These are phyloP conservation scores for Wickerhamomyces silvicola DNA, from an alignment of 805 yeast genomes.

Conservation along the genomic window DNA sequence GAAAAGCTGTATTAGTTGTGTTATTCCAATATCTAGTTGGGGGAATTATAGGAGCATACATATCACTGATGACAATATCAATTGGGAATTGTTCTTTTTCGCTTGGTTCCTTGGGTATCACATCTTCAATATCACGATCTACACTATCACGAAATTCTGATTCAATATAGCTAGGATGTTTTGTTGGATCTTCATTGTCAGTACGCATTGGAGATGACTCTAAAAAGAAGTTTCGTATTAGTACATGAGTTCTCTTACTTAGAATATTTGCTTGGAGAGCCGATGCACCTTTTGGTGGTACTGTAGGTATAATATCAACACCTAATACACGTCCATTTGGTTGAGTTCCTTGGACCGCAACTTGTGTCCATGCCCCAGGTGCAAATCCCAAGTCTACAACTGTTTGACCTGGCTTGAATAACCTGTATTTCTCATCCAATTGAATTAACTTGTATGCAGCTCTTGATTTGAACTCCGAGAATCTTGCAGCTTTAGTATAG, in stretches of 20 bases:
- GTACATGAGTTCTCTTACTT: conserved; percentile 53
- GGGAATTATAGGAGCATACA: conserved; percentile 66
- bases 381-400: conserved; percentile 90
- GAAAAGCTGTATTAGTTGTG: conserved; percentile 71
- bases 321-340: conserved; percentile 61
- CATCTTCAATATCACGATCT: conserved; percentile 8
- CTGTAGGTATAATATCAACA: conserved; percentile 71
- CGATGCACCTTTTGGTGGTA: conserved; percentile 76
- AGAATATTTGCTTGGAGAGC: conserved; percentile 86
- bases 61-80: conserved; percentile 71
- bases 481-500: conserved; percentile 61
- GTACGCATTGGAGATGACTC: conserved; percentile 4
- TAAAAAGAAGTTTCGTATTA: conserved; percentile 44
- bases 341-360: conserved; percentile 50
- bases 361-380: conserved; percentile 94
- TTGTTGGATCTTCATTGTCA: conserved; percentile 15
- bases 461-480: conserved; percentile 61
- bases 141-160: conserved; percentile 19
- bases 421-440: conserved; percentile 53
- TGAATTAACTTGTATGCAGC: conserved; percentile 89
- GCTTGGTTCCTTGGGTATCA: conserved; percentile 1
- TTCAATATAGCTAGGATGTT: conserved; percentile 23
- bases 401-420: conserved; percentile 50
- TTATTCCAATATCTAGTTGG: conserved; percentile 44
- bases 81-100: conserved; percentile 30